Evolutionary conservation across 768 basidiomycete species (phyloP).

Genomic region (Lactarius evosmus): DNA sequence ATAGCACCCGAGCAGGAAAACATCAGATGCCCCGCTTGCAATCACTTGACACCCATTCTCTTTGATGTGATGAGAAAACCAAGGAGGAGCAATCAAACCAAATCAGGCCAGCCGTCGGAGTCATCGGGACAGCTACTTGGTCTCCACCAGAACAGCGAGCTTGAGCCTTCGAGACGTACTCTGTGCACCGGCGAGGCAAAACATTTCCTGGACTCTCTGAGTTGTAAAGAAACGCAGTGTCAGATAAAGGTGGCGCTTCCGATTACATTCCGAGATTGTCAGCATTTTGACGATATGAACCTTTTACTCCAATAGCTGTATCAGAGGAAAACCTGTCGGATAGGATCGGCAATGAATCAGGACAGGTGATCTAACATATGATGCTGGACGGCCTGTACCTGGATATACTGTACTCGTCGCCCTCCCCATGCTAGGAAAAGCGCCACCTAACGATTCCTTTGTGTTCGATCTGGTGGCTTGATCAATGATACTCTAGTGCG

Average conservation of each 20-base stretch:
- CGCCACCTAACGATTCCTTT: neutral
- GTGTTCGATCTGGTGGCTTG: neutral
- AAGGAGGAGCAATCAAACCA: neutral
- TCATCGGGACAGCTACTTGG: neutral
- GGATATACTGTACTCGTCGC: neutral
- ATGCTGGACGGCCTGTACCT: neutral
- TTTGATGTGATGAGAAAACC: neutral
- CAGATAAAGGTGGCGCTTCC: neutral
- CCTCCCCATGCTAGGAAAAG: neutral
- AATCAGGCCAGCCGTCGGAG: neutral
- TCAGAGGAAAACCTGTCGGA: neutral
- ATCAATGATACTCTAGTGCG: neutral
- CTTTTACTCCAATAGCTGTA: neutral
- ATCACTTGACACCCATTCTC: neutral
- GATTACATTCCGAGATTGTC: neutral
- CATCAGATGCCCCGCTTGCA: neutral
- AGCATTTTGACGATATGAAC: neutral
- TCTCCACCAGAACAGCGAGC: neutral
- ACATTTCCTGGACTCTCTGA: neutral
- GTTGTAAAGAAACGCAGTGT: neutral
- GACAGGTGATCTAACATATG: neutral
- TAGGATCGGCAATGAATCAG: neutral
- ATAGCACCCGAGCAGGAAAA: neutral
- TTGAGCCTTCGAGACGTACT: neutral
- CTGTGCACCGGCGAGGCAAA: neutral